A percentile compares a stretch with the other conserved stretches of the same genome.
phyloP scores from a whole-genome alignment of 352 stramenopile genomes.

The Pythium phragmiticola region DNA sequence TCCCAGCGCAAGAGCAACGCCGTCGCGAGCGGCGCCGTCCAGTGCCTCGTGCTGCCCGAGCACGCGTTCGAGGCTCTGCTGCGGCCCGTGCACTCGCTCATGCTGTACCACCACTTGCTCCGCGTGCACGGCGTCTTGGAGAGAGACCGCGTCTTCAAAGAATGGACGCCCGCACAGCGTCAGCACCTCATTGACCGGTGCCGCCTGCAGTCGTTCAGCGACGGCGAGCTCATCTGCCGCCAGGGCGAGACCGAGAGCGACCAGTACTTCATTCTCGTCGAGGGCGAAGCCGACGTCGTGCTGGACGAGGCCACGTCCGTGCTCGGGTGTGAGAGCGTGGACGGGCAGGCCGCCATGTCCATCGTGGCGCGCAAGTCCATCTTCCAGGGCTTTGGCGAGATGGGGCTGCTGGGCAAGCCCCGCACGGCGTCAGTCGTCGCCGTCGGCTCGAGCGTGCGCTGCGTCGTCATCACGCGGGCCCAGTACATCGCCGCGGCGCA shows the following conservation, averaged over 20 bases:
- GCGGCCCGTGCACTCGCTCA: conserved; percentile 48
- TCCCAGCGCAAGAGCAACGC: conserved; percentile 42
- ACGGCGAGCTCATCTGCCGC: conserved; percentile 48
- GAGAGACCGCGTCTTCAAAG: conserved; percentile 64
- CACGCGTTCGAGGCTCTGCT: conserved; percentile 43
- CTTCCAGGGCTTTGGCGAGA: conserved; percentile 78
- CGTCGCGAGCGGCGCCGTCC: conserved; percentile 46
- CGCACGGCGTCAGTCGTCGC: conserved; percentile 53
- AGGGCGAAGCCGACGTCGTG: conserved; percentile 58
- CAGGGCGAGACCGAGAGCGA: conserved; percentile 53
- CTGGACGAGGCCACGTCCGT: conserved; percentile 36
- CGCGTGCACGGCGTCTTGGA: conserved; percentile 53
- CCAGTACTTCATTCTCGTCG: conserved; percentile 64
- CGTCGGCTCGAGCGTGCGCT: conserved; percentile 33
- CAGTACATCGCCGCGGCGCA: conserved; percentile 48
- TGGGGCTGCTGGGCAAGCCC: conserved; percentile 65
- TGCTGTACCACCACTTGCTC: conserved; percentile 58
- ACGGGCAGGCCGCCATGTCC: conserved; percentile 19
- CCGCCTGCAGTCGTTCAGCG: conserved; percentile 39
- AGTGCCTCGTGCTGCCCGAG: conserved; percentile 49
- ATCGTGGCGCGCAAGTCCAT: conserved; percentile 52
- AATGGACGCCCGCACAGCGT: conserved; percentile 37
- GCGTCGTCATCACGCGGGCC: conserved; percentile 47
- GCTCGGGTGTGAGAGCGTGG: background rate
- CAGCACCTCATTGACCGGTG: conserved; percentile 55